phyloP scores from a whole-genome alignment of 352 stramenopile genomes.

The Pythium dissotocum region DNA sequence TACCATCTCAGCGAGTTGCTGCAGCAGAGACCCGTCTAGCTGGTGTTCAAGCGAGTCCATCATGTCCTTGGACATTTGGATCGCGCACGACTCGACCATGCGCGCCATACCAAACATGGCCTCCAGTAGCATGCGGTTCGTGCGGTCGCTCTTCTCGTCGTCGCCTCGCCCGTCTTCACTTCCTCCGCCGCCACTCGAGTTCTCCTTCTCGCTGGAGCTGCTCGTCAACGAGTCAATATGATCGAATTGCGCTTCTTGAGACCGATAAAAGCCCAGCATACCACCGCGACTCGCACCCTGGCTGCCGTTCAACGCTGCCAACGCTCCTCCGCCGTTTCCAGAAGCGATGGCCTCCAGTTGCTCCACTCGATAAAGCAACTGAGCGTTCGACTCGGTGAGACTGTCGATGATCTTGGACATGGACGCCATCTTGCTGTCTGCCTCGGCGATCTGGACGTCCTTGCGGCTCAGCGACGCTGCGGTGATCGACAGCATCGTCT shows the following conservation, averaged over 20 bases:
- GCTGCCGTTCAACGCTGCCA: not conserved
- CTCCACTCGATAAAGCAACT: conserved; percentile 62
- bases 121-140: conserved; percentile 78
- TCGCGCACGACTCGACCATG: conserved; percentile 83
- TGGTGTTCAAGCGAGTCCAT: conserved; percentile 84
- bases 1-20: conserved; percentile 52
- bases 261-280: conserved; percentile 14
- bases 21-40: conserved; percentile 49
- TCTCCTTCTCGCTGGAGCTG: not conserved
- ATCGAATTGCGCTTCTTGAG: conserved; percentile 6
- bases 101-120: conserved; percentile 84
- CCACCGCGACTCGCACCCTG: not conserved
- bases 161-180: conserved; percentile 18
- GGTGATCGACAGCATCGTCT: conserved; percentile 81
- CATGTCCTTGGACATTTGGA: conserved; percentile 80
- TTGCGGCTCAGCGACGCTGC: conserved; percentile 74
- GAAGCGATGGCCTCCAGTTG: conserved; percentile 58
- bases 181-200: conserved; percentile 1
- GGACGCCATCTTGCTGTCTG: conserved; percentile 62
- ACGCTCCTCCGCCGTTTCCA: conserved; percentile 18
- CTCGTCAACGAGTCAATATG: conserved; percentile 30
- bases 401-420: conserved; percentile 82
- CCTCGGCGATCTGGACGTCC: conserved; percentile 65
- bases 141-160: conserved; percentile 59
- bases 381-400: conserved; percentile 73